A percentile compares a stretch with the other conserved stretches of the same genome.
Conservation (phyloP, 371 early-diverging fungal genomes). For the Mucor mucedo region DNA sequence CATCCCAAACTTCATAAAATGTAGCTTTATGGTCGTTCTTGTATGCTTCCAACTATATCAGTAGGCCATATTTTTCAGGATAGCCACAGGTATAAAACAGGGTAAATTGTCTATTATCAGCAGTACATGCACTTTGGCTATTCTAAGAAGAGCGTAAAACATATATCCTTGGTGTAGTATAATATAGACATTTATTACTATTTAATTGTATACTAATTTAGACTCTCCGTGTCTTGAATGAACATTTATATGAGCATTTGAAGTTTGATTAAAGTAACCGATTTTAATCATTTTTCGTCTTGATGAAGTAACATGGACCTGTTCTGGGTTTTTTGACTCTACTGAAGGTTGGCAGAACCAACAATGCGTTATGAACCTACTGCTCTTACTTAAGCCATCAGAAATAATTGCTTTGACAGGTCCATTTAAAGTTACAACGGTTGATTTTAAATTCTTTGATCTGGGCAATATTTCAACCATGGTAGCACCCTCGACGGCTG, state of each 20-base stretch:
- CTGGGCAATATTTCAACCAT: constrained; percentile 13
- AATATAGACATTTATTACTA: no score
- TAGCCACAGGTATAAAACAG: no score
- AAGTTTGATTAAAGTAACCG: constrained; percentile 15
- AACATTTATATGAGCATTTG: constrained; percentile 1
- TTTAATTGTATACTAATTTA: constrained; percentile 8
- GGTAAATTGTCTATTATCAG: no score
- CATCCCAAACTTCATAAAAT: no score
- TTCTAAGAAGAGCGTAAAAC: no score
- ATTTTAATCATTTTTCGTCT: constrained; percentile 12
- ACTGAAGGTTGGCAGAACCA: constrained; percentile 21
- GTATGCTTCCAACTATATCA: no score
- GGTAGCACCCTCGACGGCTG: constrained; percentile 17
- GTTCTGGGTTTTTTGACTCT: not conserved
- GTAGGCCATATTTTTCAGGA: no score
- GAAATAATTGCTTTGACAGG: constrained; percentile 16
- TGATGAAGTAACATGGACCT: not conserved
- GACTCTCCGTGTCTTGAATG: constrained; percentile 23
- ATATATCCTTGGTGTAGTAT: no score
- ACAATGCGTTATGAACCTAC: constrained; percentile 15
- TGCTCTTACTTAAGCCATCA: not conserved
- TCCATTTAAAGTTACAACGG: constrained; percentile 18
- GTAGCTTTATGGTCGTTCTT: no score
- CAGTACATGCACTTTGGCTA: no score
- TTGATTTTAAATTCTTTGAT: constrained; percentile 13